Conservation (phyloP, 139 green algal genomes). For the Deuterostichococcus epilithicus region DNA sequence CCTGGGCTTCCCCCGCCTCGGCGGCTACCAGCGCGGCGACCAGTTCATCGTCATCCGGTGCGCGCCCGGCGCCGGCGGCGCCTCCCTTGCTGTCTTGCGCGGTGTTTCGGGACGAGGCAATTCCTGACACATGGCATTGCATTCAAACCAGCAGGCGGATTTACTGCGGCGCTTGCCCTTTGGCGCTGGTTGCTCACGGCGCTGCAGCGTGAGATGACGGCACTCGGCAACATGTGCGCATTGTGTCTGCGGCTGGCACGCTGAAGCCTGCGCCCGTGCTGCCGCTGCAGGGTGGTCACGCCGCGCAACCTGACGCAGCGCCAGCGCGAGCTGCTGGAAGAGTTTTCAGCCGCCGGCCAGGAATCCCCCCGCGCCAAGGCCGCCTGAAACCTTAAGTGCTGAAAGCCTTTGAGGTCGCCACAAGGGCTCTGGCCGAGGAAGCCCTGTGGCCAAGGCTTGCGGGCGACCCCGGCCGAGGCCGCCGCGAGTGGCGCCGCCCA, state of each 20-base stretch:
- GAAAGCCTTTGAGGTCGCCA: too few species aligned
- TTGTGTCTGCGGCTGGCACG: neutral
- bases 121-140: too few species aligned
- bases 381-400: too few species aligned
- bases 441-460: too few species aligned
- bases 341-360: conserved; percentile 18
- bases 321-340: conserved; percentile 35
- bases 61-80: too few species aligned
- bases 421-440: too few species aligned
- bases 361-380: neutral
- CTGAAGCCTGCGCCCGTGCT: neutral
- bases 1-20: conserved; percentile 45
- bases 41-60: conserved; percentile 41
- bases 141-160: too few species aligned
- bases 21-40: conserved; percentile 39
- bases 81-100: too few species aligned
- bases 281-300: conserved; percentile 22
- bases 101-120: too few species aligned
- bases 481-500: too few species aligned
- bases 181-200: neutral
- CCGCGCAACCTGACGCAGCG: conserved; percentile 27
- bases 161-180: neutral
- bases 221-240: too few species aligned
- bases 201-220: neutral
- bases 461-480: too few species aligned